Evolutionary conservation across 1,284 basidiomycete genomes (phyloP), one percentile per base, ranked within the genome.

Genomic region (Boletellus deceptivus): DNA sequence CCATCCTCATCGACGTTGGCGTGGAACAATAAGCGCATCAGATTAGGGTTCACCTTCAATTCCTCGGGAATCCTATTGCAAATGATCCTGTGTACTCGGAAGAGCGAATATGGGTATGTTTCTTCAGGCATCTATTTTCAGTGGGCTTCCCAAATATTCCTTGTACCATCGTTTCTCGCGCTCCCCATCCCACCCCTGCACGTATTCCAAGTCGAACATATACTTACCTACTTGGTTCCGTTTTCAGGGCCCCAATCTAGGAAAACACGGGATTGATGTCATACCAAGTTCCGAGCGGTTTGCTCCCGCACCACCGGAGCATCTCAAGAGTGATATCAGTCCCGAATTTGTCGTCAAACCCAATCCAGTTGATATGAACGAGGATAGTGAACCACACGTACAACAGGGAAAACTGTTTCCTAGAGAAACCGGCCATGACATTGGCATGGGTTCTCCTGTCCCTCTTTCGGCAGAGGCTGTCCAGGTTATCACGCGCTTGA

Each of bases 11-110:
- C 38, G 9, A 55, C 38, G 27, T 29, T 51, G 43, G 50, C 44
- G 43, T 50, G 38, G 41, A 39, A 24, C 35, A 36, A 27, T 2
- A 49, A 91, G 94, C 94, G 1, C 94, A 98, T 70, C 94, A 98
- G 70, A 89, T 97, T 52, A 83, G 96, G 41, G 96, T 99, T 1
- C 97, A 99, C 66, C 79, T 98, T 2, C 97, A 99, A 72, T 98
- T 81, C 65, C 82, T 99, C 43, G 97, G 97, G 1, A 76, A 92
- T 64, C 89, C 97, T 0, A 95, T 99, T 57, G 90, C 92, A 22
- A 96, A 97, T 63, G 93, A 96, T 63, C 88, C 91, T 2, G 78
- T 95, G 0, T 96, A 96, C 67, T 86, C 86, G 13, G 85, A 88
- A 53, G 68, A 75, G 18, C 78, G 77, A 25, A 92, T 96, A 34